A percentile compares a stretch with the other conserved stretches of the same genome.
phyloP scores from a whole-genome alignment of 352 stramenopile species.

The Peronospora farinosa region DNA sequence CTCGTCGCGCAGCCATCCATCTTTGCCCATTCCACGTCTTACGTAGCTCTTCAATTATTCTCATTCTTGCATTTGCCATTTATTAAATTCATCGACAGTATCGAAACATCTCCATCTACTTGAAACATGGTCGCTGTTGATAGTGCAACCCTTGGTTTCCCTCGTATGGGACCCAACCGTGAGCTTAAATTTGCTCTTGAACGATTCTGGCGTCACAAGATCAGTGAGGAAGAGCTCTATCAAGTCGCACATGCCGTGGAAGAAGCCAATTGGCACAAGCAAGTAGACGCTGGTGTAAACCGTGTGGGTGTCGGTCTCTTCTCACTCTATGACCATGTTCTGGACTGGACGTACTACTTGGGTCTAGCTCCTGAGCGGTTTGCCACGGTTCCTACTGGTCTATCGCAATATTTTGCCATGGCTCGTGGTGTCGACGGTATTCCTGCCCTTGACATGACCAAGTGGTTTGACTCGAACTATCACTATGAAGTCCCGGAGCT shows the following conservation, averaged over 20 bases:
- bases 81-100: slow-evolving; percentile 5
- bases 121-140: slow-evolving; percentile 39
- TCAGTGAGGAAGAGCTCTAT: slow-evolving; percentile 77
- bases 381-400: slow-evolving; percentile 44
- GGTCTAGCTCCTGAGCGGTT: slow-evolving; percentile 77
- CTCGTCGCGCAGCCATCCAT: slow-evolving; percentile 10
- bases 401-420: slow-evolving; percentile 88
- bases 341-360: slow-evolving; percentile 85
- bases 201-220: slow-evolving; percentile 88
- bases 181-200: slow-evolving; percentile 93
- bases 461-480: slow-evolving; percentile 94
- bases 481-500: slow-evolving; percentile 93
- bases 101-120: no score
- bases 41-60: not conserved
- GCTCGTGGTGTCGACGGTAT: slow-evolving; percentile 86
- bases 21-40: no score
- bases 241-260: slow-evolving; percentile 69
- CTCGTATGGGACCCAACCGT: slow-evolving; percentile 88
- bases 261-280: slow-evolving; percentile 80
- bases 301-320: slow-evolving; percentile 84
- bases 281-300: slow-evolving; percentile 69
- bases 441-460: slow-evolving; percentile 90
- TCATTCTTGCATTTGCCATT: slow-evolving; percentile 70
- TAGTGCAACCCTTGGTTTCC: slow-evolving; percentile 84
- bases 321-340: slow-evolving; percentile 89